These are phyloP conservation scores for Didymosphaeria variabile DNA, from an alignment of 2,329 filamentous ascomycete genomes.

Conservation along the genomic window DNA sequence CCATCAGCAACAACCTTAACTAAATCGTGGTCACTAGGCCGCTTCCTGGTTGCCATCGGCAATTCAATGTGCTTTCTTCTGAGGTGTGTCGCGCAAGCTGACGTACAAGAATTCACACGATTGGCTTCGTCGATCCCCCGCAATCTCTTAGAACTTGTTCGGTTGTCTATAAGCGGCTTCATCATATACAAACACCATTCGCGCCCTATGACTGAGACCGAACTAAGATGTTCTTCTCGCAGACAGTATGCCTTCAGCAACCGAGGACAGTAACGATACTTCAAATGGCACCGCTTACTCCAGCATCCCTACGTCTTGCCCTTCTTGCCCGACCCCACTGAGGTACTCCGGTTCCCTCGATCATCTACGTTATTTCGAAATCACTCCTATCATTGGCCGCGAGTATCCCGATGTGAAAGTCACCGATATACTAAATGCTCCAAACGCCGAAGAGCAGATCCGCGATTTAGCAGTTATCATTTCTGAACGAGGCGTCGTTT, in stretches of 20 bases:
- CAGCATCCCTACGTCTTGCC: conserved; percentile 25
- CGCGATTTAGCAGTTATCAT: conserved; percentile 66
- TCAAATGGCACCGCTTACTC: conserved; percentile 14
- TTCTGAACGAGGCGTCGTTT: conserved; percentile 63
- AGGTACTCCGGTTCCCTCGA: conserved; percentile 62
- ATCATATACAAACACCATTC: background rate
- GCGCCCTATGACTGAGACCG: background rate
- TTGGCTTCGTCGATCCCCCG: conserved; percentile 6
- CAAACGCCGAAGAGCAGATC: conserved; percentile 70
- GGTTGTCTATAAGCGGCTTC: background rate
- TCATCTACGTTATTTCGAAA: conserved; percentile 63
- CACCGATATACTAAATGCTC: conserved; percentile 69
- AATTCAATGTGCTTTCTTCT: background rate
- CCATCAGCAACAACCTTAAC: background rate
- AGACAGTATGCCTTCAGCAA: conserved; percentile 9
- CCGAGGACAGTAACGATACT: conserved; percentile 5
- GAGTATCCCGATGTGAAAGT: conserved; percentile 68
- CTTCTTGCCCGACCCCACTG: conserved; percentile 39
- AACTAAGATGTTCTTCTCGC: background rate
- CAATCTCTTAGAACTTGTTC: background rate
- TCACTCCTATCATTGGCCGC: conserved; percentile 69
- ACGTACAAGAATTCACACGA: background rate
- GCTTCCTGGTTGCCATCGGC: conserved; percentile 5
- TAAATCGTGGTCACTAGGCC: conserved; percentile 2
- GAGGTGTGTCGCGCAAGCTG: background rate